A percentile compares a stretch with the other conserved stretches of the same genome.
phyloP scores from a whole-genome alignment of 2,329 filamentous ascomycete genomes.

The Epichloe amarillans region DNA sequence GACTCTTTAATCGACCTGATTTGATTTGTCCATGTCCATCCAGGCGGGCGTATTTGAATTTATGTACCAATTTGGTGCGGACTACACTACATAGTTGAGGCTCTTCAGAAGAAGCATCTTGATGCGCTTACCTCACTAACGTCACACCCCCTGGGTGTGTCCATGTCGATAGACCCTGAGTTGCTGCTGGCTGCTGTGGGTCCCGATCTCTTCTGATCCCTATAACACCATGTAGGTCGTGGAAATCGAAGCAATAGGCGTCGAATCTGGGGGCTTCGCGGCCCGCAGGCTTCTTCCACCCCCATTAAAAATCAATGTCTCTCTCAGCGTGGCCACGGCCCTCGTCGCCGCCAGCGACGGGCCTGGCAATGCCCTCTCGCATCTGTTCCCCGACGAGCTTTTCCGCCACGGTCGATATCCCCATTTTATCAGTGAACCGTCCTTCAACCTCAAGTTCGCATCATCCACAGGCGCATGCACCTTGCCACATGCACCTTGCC shows the following conservation, averaged over 20 bases:
- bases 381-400: neutral
- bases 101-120: no score
- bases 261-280: constrained; percentile 13
- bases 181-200: constrained; percentile 7
- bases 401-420: neutral
- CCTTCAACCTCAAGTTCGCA: neutral
- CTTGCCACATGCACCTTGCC: neutral
- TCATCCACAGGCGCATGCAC: neutral
- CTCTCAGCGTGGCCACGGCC: neutral
- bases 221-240: constrained; percentile 12
- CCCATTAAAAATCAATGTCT: neutral
- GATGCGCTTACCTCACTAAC: neutral
- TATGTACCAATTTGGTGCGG: no score
- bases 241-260: constrained; percentile 23
- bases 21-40: no score
- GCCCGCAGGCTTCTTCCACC: constrained; percentile 1
- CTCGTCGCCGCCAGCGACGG: neutral
- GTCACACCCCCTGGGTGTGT: neutral
- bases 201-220: constrained; percentile 18
- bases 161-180: constrained; percentile 12
- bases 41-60: no score
- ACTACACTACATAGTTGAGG: no score
- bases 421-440: neutral
- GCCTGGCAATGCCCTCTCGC: constrained; percentile 3
- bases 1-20: no score